Percentiles rank a stretch among this genome's conserved stretches.
Conservation (phyloP, 2,329 filamentous ascomycete species). For the Septoria linicola region DNA sequence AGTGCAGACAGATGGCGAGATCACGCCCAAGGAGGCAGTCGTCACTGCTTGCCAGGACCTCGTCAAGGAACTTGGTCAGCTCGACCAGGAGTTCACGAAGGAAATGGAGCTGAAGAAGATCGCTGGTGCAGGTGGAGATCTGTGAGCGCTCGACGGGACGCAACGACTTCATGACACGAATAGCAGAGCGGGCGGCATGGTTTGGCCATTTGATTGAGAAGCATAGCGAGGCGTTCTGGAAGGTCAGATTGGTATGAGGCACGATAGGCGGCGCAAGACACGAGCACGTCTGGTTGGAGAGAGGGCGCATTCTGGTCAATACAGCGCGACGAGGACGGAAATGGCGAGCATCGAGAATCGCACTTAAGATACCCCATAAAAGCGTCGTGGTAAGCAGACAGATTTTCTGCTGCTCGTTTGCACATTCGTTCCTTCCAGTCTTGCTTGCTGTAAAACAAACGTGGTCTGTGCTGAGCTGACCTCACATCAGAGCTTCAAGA, state of each 20-base stretch:
- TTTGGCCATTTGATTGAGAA: slow-evolving; percentile 1
- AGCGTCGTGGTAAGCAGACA: background rate
- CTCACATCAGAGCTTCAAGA: too few species aligned
- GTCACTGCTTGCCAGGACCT: slow-evolving; percentile 77
- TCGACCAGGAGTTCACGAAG: slow-evolving; percentile 86
- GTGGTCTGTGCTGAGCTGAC: too few species aligned
- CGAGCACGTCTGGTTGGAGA: background rate
- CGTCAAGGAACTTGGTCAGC: slow-evolving; percentile 73
- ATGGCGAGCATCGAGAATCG: background rate
- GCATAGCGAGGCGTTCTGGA: slow-evolving; percentile 26
- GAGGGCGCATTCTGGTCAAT: background rate
- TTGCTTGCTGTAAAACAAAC: too few species aligned
- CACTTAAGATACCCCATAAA: slow-evolving; percentile 13
- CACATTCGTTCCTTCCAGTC: background rate
- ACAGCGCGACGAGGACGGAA: too few species aligned
- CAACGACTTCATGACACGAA: background rate
- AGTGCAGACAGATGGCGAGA: slow-evolving; percentile 84
- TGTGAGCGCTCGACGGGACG: slow-evolving; percentile 17
- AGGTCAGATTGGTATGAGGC: background rate
- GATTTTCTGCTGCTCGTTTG: background rate
- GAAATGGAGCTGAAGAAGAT: slow-evolving; percentile 89
- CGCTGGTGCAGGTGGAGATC: slow-evolving; percentile 45
- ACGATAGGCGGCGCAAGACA: background rate
- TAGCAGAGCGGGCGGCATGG: background rate
- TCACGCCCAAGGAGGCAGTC: slow-evolving; percentile 87